Percentiles rank a stretch among this genome's conserved stretches.
phyloP scores from a whole-genome alignment of 257 asterid species.

The Cruciata laevipes region DNA sequence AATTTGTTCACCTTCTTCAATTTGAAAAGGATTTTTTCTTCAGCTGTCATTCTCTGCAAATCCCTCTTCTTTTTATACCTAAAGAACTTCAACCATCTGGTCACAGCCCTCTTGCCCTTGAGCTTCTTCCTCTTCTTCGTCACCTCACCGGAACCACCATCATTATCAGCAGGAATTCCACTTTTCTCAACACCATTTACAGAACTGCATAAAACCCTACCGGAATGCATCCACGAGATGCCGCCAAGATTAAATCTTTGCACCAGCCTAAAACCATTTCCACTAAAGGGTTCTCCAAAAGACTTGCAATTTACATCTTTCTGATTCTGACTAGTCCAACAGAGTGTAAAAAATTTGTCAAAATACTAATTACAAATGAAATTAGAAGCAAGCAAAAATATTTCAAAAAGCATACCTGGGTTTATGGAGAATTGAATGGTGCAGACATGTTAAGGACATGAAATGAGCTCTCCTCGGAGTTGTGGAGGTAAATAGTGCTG shows the following conservation, averaged over 20 bases:
- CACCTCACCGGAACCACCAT: slow-evolving; percentile 30
- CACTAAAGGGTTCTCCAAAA: slow-evolving; percentile 19
- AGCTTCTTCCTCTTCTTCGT: slow-evolving; percentile 64
- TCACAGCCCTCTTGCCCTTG: slow-evolving; percentile 88
- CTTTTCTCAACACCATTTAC: slow-evolving; percentile 30
- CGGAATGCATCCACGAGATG: slow-evolving; percentile 34
- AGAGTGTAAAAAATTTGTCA: slow-evolving; percentile 11
- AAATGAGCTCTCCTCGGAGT: slow-evolving; percentile 24
- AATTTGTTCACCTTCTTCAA: slow-evolving; percentile 46
- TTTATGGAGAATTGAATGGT: slow-evolving; percentile 21
- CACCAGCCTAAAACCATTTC: slow-evolving; percentile 18
- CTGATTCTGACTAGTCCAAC: slow-evolving; percentile 21
- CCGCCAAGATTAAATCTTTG: slow-evolving; percentile 29
- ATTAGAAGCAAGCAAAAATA: background rate
- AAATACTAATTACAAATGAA: background rate
- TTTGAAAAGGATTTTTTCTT: slow-evolving; percentile 67
- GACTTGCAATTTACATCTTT: slow-evolving; percentile 32
- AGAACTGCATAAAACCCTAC: slow-evolving; percentile 29
- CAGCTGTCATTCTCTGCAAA: slow-evolving; percentile 60
- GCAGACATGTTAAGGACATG: slow-evolving; percentile 10
- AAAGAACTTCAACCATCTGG: slow-evolving; percentile 80
- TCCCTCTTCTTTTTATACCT: slow-evolving; percentile 84
- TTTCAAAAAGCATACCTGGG: slow-evolving; percentile 29
- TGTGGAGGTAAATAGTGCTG: slow-evolving; percentile 16
- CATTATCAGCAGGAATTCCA: slow-evolving; percentile 15